Evolutionary conservation across 208 protist species (phyloP).

Genomic region (Acanthamoeba divionensis): DNA sequence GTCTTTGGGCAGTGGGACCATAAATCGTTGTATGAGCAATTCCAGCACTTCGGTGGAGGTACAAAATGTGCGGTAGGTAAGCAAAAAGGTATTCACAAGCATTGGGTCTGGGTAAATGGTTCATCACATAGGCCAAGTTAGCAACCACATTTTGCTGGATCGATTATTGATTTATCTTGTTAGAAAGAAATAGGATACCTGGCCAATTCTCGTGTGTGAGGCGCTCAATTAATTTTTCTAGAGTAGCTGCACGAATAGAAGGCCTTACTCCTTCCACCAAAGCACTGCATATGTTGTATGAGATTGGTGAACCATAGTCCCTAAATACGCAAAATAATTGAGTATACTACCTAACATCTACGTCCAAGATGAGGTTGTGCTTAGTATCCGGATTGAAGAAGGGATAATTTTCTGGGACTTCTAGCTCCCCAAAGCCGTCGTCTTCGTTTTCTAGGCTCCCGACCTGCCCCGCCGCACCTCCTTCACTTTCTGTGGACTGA

Average conservation of each 20-base stretch:
- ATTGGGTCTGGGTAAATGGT: neutral
- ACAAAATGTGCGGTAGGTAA: conserved; percentile 28
- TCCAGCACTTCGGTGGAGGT: conserved; percentile 32
- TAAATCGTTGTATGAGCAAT: conserved; percentile 47
- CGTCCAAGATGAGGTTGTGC: neutral
- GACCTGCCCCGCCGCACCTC: too few relatives aligned
- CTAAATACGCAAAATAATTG: too few relatives aligned
- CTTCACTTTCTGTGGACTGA: too few relatives aligned
- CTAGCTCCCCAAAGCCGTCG: conserved; percentile 30
- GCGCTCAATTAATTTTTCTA: conserved; percentile 47
- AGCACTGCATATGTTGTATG: neutral
- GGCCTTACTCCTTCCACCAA: conserved; percentile 8
- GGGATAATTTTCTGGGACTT: neutral
- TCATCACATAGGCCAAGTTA: neutral
- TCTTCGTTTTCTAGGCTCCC: neutral
- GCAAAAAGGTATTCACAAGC: neutral
- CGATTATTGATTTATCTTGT: neutral
- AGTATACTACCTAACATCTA: neutral
- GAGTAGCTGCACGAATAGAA: conserved; percentile 21
- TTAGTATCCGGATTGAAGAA: neutral
- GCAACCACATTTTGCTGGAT: neutral
- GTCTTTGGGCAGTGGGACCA: conserved; percentile 29
- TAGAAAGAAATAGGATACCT: neutral
- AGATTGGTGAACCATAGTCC: too few relatives aligned
- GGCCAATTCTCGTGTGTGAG: conserved; percentile 12